Percentiles rank a stretch among this genome's conserved stretches.
Evolutionary conservation across 1,139 yeast species (phyloP).

Genomic region (Geotrichum phurueaensis): DNA sequence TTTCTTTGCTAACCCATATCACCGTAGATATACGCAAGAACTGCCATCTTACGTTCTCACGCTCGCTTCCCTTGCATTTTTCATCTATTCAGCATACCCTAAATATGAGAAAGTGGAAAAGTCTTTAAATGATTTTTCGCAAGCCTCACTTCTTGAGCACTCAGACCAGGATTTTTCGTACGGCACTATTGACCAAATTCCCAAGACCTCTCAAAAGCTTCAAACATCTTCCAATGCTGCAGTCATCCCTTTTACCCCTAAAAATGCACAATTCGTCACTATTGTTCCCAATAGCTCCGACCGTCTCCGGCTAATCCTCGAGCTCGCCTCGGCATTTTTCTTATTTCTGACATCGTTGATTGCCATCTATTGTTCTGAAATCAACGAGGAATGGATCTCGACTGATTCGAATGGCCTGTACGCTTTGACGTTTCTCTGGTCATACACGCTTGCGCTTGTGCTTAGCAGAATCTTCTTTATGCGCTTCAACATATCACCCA

Average conservation of each 20-base stretch:
- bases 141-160: neutral
- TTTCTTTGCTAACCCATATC: neutral
- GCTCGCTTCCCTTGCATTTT: neutral
- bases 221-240: neutral
- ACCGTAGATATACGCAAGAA: constrained; percentile 4
- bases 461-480: constrained; percentile 48
- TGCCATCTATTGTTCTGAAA: constrained; percentile 37
- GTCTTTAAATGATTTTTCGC: neutral
- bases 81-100: constrained; percentile 6
- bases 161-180: neutral
- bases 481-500: constrained; percentile 30
- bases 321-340: constrained; percentile 23
- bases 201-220: neutral
- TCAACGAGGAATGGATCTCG: constrained; percentile 39
- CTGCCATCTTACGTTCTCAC: constrained; percentile 1
- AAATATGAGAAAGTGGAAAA: constrained; percentile 1
- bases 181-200: neutral
- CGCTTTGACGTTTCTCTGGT: constrained; percentile 48
- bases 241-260: neutral
- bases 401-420: constrained; percentile 37
- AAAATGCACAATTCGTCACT: constrained; percentile 22
- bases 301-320: constrained; percentile 26
- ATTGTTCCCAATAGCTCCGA: constrained; percentile 28
- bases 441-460: constrained; percentile 48
- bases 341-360: constrained; percentile 27